Percentiles rank a stretch among this genome's conserved stretches.
phyloP scores from a whole-genome alignment of 805 yeast species.

The Sugiyamaella marilandica region DNA sequence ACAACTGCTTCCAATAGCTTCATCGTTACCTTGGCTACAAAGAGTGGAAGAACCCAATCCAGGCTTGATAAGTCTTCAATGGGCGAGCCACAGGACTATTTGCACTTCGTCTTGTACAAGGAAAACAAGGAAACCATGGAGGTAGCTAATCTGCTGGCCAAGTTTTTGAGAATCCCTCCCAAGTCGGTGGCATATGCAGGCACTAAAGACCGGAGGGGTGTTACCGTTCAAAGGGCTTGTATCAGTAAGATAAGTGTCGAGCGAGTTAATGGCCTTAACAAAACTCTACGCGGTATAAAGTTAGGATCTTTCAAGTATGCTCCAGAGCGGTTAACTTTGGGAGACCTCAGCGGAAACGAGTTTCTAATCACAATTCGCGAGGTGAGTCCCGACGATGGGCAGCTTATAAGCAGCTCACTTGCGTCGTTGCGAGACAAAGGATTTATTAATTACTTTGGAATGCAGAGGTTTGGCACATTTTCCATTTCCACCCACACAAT shows the following conservation, averaged over 20 bases:
- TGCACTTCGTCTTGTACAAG: constrained; percentile 79
- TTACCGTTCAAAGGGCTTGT: constrained; percentile 80
- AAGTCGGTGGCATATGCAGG: constrained; percentile 80
- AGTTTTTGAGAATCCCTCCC: constrained; percentile 68
- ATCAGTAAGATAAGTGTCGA: constrained; percentile 54
- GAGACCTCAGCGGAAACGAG: constrained; percentile 85
- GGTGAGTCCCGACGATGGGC: constrained; percentile 43
- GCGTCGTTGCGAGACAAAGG: constrained; percentile 60
- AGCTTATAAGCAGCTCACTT: constrained; percentile 49
- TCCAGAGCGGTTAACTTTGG: constrained; percentile 60
- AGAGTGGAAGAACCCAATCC: constrained; percentile 37
- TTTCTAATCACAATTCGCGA: constrained; percentile 81
- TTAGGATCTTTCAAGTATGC: constrained; percentile 75
- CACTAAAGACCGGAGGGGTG: constrained; percentile 94
- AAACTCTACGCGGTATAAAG: constrained; percentile 66
- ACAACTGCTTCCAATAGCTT: constrained; percentile 69
- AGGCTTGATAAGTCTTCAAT: constrained; percentile 31
- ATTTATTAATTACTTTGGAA: constrained; percentile 92
- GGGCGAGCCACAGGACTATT: constrained; percentile 63
- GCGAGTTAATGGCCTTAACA: constrained; percentile 71
- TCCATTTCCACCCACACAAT: constrained; percentile 85
- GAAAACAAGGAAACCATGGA: constrained; percentile 98
- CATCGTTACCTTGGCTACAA: constrained; percentile 51
- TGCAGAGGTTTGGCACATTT: constrained; percentile 97
- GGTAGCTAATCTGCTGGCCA: constrained; percentile 69